A percentile compares a stretch with the other conserved stretches of the same genome.
phyloP scores from a whole-genome alignment of 2,329 filamentous ascomycete species.

The Ophiobolus disseminans region DNA sequence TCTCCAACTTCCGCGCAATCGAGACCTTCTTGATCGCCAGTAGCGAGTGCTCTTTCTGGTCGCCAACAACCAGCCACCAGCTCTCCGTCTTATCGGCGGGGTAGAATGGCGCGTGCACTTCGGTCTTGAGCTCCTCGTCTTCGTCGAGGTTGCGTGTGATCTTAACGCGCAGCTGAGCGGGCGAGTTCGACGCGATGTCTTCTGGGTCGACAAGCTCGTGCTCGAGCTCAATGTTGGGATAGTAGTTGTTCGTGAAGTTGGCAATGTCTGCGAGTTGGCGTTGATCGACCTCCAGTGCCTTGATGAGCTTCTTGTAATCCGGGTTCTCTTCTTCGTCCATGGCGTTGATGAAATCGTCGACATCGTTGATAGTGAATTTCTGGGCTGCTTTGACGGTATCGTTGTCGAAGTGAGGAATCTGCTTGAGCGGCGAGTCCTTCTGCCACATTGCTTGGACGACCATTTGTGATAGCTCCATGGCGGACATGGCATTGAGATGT shows the following conservation, averaged over 20 bases:
- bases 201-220: conserved; percentile 85
- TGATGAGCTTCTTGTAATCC: conserved; percentile 78
- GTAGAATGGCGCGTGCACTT: conserved; percentile 95
- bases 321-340: conserved; percentile 96
- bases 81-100: conserved; percentile 92
- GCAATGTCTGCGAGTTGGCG: conserved; percentile 87
- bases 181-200: conserved; percentile 78
- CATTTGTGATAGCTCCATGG: conserved; percentile 99
- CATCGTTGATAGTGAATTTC: conserved; percentile 83
- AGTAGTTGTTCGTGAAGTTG: conserved; percentile 93
- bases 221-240: conserved; percentile 91
- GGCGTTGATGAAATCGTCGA: conserved; percentile 97
- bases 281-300: conserved; percentile 79
- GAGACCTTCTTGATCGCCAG: conserved; percentile 95
- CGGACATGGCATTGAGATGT: conserved; percentile 94
- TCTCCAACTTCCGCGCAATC: conserved; percentile 77
- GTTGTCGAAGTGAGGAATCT: conserved; percentile 92
- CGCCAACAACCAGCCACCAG: conserved; percentile 97
- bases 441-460: conserved; percentile 99
- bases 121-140: conserved; percentile 75
- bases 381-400: conserved; percentile 84
- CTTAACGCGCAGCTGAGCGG: conserved; percentile 81
- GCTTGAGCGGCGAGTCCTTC: conserved; percentile 92
- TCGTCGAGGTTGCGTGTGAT: conserved; percentile 83
- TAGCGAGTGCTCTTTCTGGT: conserved; percentile 85